Conservation (phyloP, 306 rosid species). For the Fragaria nilgerrensis region DNA sequence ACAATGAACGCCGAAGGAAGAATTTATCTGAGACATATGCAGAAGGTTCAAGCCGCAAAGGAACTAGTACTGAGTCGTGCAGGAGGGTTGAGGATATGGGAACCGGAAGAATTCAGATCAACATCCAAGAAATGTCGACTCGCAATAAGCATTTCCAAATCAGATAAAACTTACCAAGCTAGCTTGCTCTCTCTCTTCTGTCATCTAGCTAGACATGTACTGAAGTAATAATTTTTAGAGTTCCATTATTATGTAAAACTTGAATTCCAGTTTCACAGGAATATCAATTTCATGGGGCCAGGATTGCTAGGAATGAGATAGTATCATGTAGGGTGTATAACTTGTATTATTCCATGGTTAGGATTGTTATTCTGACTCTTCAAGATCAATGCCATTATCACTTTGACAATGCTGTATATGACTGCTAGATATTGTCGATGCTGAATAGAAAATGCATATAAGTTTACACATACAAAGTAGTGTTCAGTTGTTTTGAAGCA, state of each 20-base stretch:
- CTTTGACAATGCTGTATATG: background rate
- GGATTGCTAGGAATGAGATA: background rate
- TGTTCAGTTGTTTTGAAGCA: background rate
- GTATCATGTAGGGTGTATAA: too few relatives aligned
- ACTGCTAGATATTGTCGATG: background rate
- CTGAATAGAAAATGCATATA: background rate
- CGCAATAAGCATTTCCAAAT: conserved; percentile 45
- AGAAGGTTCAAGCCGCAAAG: conserved; percentile 54
- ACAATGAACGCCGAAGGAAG: conserved; percentile 49
- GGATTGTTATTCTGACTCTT: background rate
- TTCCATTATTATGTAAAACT: conserved; percentile 1
- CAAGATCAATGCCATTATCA: background rate
- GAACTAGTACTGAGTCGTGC: conserved; percentile 34
- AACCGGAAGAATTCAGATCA: conserved; percentile 45
- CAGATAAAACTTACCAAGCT: conserved; percentile 31
- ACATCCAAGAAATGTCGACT: conserved; percentile 40
- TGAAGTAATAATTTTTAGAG: background rate
- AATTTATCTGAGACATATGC: conserved; percentile 40
- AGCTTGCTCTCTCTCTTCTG: conserved; percentile 78
- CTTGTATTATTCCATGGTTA: background rate
- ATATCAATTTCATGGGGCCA: conserved; percentile 3
- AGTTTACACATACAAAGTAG: background rate
- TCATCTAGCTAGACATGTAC: conserved; percentile 33
- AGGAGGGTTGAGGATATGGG: conserved; percentile 36
- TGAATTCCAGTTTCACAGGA: background rate